A percentile compares a stretch with the other conserved stretches of the same genome.
These are phyloP conservation scores for Leccinum pseudoinsigne DNA, from an alignment of 1,284 basidiomycete species.

Conservation along the genomic window DNA sequence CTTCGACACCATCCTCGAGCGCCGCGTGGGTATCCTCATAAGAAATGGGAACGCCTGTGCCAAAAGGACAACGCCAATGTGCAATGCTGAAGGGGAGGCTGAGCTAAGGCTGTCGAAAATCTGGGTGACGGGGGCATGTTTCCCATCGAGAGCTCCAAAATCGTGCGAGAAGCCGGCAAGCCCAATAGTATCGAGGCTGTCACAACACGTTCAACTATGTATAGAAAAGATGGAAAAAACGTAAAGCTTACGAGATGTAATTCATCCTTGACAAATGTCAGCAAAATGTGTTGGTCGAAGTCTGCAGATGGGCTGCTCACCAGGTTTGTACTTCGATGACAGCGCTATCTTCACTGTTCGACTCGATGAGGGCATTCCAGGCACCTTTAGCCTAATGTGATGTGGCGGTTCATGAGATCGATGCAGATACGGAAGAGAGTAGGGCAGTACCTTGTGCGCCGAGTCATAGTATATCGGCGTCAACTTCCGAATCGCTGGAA, in stretches of 20 bases:
- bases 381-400: background rate
- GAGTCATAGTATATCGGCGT: background rate
- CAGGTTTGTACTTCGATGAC: background rate
- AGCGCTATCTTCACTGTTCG: background rate
- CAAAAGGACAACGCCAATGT: no score
- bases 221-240: no score
- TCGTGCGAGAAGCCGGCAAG: no score
- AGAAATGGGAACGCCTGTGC: no score
- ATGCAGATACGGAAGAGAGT: background rate
- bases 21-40: no score
- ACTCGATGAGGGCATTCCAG: background rate
- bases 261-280: background rate
- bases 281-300: background rate
- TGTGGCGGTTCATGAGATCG: background rate
- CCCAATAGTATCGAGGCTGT: no score
- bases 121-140: no score
- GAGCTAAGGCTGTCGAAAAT: no score
- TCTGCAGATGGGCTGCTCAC: background rate
- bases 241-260: background rate
- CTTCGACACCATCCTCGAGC: no score
- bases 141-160: no score
- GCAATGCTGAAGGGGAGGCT: no score
- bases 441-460: background rate
- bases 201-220: no score
- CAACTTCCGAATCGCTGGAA: background rate